Percentiles rank a stretch among this genome's conserved stretches.
These are phyloP conservation scores for Myrica gale DNA, from an alignment of 306 rosid genomes.

Conservation along the genomic window DNA sequence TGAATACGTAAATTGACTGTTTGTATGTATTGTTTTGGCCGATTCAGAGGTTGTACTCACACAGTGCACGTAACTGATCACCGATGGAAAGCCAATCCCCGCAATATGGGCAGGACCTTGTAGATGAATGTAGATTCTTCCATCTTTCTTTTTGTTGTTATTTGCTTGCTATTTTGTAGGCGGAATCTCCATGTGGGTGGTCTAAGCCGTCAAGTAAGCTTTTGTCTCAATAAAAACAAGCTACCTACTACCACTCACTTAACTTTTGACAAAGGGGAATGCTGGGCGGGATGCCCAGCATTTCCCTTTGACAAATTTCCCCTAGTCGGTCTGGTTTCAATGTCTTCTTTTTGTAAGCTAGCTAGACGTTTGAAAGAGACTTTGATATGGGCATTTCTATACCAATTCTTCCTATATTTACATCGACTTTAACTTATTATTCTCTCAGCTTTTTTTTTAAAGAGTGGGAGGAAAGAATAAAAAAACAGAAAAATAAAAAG, in stretches of 20 bases:
- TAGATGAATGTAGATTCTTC: slow-evolving; percentile 34
- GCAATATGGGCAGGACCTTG: slow-evolving; percentile 7
- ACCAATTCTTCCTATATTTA: slow-evolving; percentile 13
- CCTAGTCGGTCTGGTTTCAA: slow-evolving; percentile 7
- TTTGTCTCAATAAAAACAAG: slow-evolving; percentile 31
- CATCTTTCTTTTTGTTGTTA: slow-evolving; percentile 50
- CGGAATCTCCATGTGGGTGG: slow-evolving; percentile 33
- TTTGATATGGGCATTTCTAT: slow-evolving; percentile 10
- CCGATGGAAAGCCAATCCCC: too few relatives aligned
- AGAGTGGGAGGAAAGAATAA: background rate
- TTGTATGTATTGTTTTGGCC: too few relatives aligned
- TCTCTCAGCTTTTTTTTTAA: background rate
- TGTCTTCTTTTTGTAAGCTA: background rate
- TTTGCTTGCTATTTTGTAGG: slow-evolving; percentile 49
- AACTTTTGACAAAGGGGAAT: slow-evolving; percentile 53
- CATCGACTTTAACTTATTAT: background rate
- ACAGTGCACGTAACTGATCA: background rate
- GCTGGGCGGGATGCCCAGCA: too few relatives aligned
- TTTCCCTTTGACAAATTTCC: slow-evolving; percentile 43
- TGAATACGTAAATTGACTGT: too few relatives aligned
- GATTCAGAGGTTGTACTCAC: background rate
- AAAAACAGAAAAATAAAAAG: background rate
- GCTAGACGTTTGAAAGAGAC: slow-evolving; percentile 22
- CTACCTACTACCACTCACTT: slow-evolving; percentile 61
- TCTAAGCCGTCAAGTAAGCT: slow-evolving; percentile 31